Evolutionary conservation across 108 stramenopile genomes (phyloP), one percentile per base, ranked within the genome.

Genomic region (Fistulifera solaris): DNA sequence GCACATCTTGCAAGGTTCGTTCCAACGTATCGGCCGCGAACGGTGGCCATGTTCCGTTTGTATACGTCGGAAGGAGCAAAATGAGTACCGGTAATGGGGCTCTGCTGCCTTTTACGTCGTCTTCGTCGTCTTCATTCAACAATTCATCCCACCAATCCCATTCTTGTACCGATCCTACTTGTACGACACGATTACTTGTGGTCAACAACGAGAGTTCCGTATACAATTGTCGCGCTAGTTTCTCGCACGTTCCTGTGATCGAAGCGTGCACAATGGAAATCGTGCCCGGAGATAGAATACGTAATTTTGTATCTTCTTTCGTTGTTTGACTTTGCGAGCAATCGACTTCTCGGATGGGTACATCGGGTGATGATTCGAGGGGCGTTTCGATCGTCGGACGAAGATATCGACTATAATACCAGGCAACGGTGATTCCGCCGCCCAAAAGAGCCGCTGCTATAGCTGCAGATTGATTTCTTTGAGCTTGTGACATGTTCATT

Each of bases 111-210:
- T 5, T 27, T 25, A 8, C 5, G 15, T 26, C 5, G 25, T 26
- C 57, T 2, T 70, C 71, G 14, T 75, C 59, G 38, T 89, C 81
- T 43, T 74, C 53, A 62, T 93, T 93, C 21, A 89, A 43, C n/a
- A 93, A 41, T 52, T 93, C 84, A 65, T 93, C 91, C 87, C 87
- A 93, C 91, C 91, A 93, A 67, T 93, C 91, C 63, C 80, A 66
- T 53, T 77, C 71, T 41, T 73, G 72, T 24, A 78, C 48, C 11
- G 54, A 40, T 19, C 67, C 73, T 44, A 80, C 48, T 59, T 77
- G 80, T 17, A 85, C 61, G 19, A 21, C 58, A 22, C 44, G 27
- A 45, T 54, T 43, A 28, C 52, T 47, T 45, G 59, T 40, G 35
- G n/a, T 10, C 50, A 22, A 26, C 24, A 3, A 27, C 50, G 15